A percentile compares a stretch with the other conserved stretches of the same genome.
phyloP scores from a whole-genome alignment of 148 eudicot genomes.

The Limonium bicolor region DNA sequence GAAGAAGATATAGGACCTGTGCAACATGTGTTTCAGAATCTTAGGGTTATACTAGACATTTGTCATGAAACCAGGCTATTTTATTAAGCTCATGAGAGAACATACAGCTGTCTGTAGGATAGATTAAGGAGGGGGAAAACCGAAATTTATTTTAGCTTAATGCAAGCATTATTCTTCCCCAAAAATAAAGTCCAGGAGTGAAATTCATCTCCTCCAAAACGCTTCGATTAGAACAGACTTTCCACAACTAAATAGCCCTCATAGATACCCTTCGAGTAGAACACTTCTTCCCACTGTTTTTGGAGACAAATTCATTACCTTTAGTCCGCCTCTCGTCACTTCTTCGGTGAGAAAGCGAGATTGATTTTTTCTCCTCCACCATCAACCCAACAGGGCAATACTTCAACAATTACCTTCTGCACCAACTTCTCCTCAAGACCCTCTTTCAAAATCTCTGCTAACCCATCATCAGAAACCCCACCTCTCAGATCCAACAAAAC shows the following conservation, averaged over 20 bases:
- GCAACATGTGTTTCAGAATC: too few species aligned
- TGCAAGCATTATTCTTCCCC: too few species aligned
- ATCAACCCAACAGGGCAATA: constrained; percentile 45
- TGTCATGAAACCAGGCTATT: too few species aligned
- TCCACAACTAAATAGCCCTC: background rate
- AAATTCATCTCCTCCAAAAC: background rate
- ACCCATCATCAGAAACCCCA: constrained; percentile 19
- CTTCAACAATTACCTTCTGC: constrained; percentile 69
- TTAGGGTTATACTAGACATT: too few species aligned
- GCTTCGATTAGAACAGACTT: background rate
- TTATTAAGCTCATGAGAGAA: too few species aligned
- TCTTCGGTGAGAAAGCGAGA: too few species aligned
- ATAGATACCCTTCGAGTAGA: constrained; percentile 67
- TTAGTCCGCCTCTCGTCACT: too few species aligned
- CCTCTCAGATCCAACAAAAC: constrained; percentile 71
- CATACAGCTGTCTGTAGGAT: too few species aligned
- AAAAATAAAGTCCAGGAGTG: too few species aligned
- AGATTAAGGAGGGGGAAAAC: too few species aligned
- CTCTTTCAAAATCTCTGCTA: constrained; percentile 48
- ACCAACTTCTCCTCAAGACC: constrained; percentile 38
- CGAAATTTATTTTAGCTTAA: too few species aligned
- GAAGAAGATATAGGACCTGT: too few species aligned
- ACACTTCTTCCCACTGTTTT: constrained; percentile 28
- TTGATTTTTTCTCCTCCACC: constrained; percentile 9
- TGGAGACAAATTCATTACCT: constrained; percentile 34